A percentile compares a stretch with the other conserved stretches of the same genome.
Evolutionary conservation across 345 rosid genomes (phyloP).

Genomic region (Nasturtium officinale): DNA sequence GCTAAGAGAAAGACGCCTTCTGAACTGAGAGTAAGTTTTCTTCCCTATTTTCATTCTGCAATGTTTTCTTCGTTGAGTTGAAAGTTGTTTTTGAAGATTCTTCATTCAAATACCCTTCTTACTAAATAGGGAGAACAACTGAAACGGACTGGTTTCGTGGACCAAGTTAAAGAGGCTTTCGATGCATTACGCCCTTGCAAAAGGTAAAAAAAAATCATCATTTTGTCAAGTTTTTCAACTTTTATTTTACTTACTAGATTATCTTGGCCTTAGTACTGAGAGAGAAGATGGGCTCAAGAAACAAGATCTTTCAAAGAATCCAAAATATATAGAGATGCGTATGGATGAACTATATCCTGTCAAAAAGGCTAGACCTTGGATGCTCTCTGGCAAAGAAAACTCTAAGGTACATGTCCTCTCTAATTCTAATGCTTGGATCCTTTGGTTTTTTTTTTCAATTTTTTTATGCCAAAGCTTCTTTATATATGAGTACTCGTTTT

Average conservation of each 20-base stretch:
- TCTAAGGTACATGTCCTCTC: slow-evolving; percentile 52
- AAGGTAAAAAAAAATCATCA: slow-evolving; percentile 47
- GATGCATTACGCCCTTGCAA: slow-evolving; percentile 46
- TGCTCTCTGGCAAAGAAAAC: slow-evolving; percentile 61
- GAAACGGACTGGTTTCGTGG: slow-evolving; percentile 53
- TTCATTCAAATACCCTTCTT: slow-evolving; percentile 16
- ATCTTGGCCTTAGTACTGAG: slow-evolving; percentile 36
- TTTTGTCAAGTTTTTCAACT: not conserved
- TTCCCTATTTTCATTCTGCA: not conserved
- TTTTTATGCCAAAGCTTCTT: not conserved
- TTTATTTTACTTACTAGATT: slow-evolving; percentile 19
- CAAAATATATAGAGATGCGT: slow-evolving; percentile 69
- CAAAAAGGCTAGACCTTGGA: slow-evolving; percentile 68
- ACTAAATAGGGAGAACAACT: slow-evolving; percentile 67
- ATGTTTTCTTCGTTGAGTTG: not conserved
- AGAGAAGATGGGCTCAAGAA: slow-evolving; percentile 57
- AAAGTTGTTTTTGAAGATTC: not conserved
- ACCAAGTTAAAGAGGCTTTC: slow-evolving; percentile 58
- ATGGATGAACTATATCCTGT: slow-evolving; percentile 77
- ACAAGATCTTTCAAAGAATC: slow-evolving; percentile 51
- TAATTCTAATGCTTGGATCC: slow-evolving; percentile 14
- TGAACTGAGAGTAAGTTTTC: slow-evolving; percentile 69
- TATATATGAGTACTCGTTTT: slow-evolving; percentile 5
- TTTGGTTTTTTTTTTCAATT: not conserved
- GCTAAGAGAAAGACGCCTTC: slow-evolving; percentile 81